Base-by-base conservation (phyloP, 139 green algal species). In the Astrephomene gubernaculifera region DNA sequence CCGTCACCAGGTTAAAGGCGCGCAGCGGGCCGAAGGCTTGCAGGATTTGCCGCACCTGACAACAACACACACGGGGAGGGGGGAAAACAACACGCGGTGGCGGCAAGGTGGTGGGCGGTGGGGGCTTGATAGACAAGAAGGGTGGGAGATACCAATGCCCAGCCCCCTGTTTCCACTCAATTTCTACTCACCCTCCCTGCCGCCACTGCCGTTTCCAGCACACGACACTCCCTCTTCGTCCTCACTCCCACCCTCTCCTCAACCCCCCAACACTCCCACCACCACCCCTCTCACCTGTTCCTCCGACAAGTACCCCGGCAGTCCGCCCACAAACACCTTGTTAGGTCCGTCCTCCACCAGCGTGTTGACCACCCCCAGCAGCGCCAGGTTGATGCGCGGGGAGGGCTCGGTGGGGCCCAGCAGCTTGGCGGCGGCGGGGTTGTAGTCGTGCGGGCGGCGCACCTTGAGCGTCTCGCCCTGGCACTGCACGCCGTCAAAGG, bases 401-500 rank as follows among this genome's bases (percentile, higher is more conserved):
- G 73, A 88, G 39, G 90, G 90, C 71, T 90, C 87, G 0, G 54
- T 81, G 38, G 90, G 90, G 14, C 89, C 89, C 84, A 93, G 81
- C n/a, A 81, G 35, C 53, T 79, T 86, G 36, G 89, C 89, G 27
- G 80, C 49, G 4, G 54, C 54, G n/a, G 74, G 54, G 74, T 82
- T 82, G 57, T 93, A 92, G 86, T 93, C 90, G 52, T 93, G 86
- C 4, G 90, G 90, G 8, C 90, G 74, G 2, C 90, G 82, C 52
- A 93, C 87, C 71, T 89, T 89, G 35, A 93, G 84, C 53, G 81
- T 71, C 60, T 93, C 88, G 45, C 86, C 82, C 70, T 76, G 49
- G 76, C 61, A 97, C 86, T 94, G 93, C 82, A 98, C 94, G 71
- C 95, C 95, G 63, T 98, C 95, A 54, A 98, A 90, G 31, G 95